Evolutionary conservation across 495 filamentous ascomycete species (phyloP).

Genomic region (Cryomyces minteri): DNA sequence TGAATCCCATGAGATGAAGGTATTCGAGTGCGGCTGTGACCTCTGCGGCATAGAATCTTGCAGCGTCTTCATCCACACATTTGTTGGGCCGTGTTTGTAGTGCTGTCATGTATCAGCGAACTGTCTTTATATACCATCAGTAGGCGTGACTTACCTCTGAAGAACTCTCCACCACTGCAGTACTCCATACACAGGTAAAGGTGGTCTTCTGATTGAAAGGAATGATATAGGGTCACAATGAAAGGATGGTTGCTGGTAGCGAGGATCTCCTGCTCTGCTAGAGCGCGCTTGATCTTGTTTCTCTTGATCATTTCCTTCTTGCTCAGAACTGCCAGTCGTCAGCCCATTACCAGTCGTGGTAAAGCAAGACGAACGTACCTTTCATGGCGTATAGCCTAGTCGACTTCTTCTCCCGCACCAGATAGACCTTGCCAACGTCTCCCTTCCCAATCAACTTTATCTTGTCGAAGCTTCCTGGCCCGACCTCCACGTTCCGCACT

Average conservation of each 20-base stretch:
- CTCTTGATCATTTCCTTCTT: conserved; percentile 99
- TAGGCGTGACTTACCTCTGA: conserved; percentile 37
- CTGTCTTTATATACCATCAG: background rate
- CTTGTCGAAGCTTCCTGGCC: conserved; percentile 93
- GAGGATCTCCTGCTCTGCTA: conserved; percentile 95
- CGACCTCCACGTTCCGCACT: conserved; percentile 89
- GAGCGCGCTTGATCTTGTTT: conserved; percentile 97
- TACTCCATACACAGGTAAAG: conserved; percentile 99
- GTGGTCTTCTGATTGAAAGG: conserved; percentile 97
- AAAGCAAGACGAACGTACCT: conserved; percentile 34
- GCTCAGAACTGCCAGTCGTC: conserved; percentile 53
- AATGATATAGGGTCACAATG: conserved; percentile 95
- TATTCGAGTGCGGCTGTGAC: conserved; percentile 97
- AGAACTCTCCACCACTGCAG: conserved; percentile 96
- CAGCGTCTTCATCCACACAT: conserved; percentile 91
- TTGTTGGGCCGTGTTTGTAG: conserved; percentile 93
- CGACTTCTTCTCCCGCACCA: conserved; percentile 95
- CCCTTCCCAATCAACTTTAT: conserved; percentile 98
- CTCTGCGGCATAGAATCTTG: conserved; percentile 91
- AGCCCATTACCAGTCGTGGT: conserved; percentile 6
- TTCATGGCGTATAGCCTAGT: conserved; percentile 95
- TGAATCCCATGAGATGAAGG: conserved; percentile 97
- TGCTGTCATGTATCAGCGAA: conserved; percentile 26
- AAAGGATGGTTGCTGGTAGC: conserved; percentile 98
- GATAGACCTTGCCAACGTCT: conserved; percentile 95